These are phyloP conservation scores for Geranium brycei DNA, from an alignment of 345 rosid genomes.

Conservation along the genomic window DNA sequence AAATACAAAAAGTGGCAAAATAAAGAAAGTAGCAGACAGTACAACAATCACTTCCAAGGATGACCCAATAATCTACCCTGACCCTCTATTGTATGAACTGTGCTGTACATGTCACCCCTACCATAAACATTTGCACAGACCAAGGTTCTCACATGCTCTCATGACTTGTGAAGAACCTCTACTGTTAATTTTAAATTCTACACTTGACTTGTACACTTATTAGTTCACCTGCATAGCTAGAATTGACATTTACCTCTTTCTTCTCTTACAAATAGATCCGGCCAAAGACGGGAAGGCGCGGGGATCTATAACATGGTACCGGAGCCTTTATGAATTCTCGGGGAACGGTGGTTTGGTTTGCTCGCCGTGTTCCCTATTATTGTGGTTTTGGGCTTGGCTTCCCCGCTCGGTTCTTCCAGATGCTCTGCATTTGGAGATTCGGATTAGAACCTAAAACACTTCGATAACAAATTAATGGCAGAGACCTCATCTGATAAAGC, in stretches of 20 bases:
- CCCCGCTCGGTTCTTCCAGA: slow-evolving; percentile 51
- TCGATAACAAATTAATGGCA: too few relatives aligned
- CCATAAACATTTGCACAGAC: slow-evolving; percentile 12
- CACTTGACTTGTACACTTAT: slow-evolving; percentile 22
- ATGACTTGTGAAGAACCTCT: too few relatives aligned
- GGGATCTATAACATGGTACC: background rate
- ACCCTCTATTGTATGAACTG: too few relatives aligned
- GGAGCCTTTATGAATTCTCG: too few relatives aligned
- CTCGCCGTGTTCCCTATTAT: too few relatives aligned
- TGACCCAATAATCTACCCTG: too few relatives aligned
- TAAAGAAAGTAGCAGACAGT: too few relatives aligned
- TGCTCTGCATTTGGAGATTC: slow-evolving; percentile 45
- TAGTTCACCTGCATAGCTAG: slow-evolving; percentile 15
- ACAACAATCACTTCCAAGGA: too few relatives aligned
- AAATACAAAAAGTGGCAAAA: too few relatives aligned
- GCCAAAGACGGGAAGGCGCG: background rate
- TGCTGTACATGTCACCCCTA: background rate
- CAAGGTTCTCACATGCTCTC: too few relatives aligned
- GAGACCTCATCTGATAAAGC: too few relatives aligned
- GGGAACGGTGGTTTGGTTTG: too few relatives aligned
- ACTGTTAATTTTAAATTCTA: slow-evolving; percentile 11
- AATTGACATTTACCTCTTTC: background rate
- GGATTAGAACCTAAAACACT: slow-evolving; percentile 6
- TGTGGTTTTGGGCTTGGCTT: slow-evolving; percentile 30
- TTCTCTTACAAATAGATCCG: background rate